Base-by-base conservation (phyloP, 257 asterid species). In the Forsythia viridissima region DNA sequence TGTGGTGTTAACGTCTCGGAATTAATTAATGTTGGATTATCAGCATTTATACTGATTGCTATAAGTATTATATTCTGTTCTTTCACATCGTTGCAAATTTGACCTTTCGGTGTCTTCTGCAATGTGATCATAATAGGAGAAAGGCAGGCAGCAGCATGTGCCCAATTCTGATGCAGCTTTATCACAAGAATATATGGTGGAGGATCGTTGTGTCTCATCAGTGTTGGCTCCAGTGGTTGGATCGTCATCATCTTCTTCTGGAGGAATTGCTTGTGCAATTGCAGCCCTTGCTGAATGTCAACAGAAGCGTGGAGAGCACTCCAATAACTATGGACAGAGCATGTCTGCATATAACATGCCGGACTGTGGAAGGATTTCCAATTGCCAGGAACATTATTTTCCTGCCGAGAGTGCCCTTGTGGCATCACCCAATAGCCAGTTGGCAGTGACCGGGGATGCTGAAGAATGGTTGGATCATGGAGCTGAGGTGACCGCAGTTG, bases 261-360 rank as follows among this genome's bases (percentile, higher is more conserved):
- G 92, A 12, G 97, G 98, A 48, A 97, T 95, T 74, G 97, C 96
- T 21, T 92, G 97, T 6, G 97, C 98, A 42, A 93, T 95, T 72
- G 99, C 98, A 42, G 92, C 96, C 81, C 95, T 94, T 43, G 96
- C 98, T 40, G 99, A 94, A 78, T 94, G 96, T 37, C 99, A 92
- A 82, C 97, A 90, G 71, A 84, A 41, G 61, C 76, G 80, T n/a
- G 89, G 87, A 77, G 98, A 87, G 84, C 70, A 92, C 70, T 80
- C 94, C 67, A 84, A 75, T 77, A 88, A 82, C 89, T 82, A 84
- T 66, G 68, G 69, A 34, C 87, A 78, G 13, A 85, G 83, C 51
- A 71, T 78, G 76, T 81, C 93, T 8, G 61, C 82, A 0, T 86
- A 85, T 39, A 78, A 79, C 81, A 81, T 78, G 80, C 83, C 87